Evolutionary conservation across 345 rosid species (phyloP), one percentile per base, ranked within the genome.

Genomic region (Eucalyptus polyanthemos): DNA sequence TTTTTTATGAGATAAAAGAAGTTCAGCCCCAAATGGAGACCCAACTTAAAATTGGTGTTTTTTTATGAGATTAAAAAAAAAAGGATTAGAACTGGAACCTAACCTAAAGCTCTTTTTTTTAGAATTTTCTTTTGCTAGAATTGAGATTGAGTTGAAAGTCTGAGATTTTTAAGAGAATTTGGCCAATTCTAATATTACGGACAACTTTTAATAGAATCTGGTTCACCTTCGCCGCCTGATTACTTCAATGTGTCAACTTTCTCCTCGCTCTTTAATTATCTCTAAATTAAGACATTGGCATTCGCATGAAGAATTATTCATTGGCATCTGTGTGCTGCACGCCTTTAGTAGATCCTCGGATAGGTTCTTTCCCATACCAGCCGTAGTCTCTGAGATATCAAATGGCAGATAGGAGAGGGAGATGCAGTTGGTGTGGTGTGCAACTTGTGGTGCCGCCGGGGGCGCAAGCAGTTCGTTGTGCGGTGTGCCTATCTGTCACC

Each of bases 391-490:
- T 40, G 47, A 40, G 85, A 21, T 40, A 76, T 76, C 47, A 21
- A 76, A 76, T 76, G 85, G 85, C 47, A 21, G 14, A 91, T 83
- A 91, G 93, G 87, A 93, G 87, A 65, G 93, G 93, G 88, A 89
- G 90, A 56, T 96, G 99, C 92, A 87, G 92, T 37, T 88, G 92
- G 58, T 96, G 99, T 76, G 91, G 94, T 16, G 88, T 88, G 91
- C 88, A 91, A 81, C 94, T 96, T 87, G 58, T 88, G 86, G 91
- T 93, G 87, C 96, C 94, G 22, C 87, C 91, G 1, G 94, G 88
- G 67, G 93, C 93, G 37, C 91, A 86, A 25, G 31, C 93, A 50
- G 65, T 93, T 58, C 91, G 91, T 87, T 96, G 97, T 85, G 12
- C 90, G 17, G 85, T 69, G 6, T 96, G 97, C 91, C 93, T 89